These are phyloP conservation scores for Tylopilus subfusipes DNA, from an alignment of 768 basidiomycete species.

Conservation along the genomic window DNA sequence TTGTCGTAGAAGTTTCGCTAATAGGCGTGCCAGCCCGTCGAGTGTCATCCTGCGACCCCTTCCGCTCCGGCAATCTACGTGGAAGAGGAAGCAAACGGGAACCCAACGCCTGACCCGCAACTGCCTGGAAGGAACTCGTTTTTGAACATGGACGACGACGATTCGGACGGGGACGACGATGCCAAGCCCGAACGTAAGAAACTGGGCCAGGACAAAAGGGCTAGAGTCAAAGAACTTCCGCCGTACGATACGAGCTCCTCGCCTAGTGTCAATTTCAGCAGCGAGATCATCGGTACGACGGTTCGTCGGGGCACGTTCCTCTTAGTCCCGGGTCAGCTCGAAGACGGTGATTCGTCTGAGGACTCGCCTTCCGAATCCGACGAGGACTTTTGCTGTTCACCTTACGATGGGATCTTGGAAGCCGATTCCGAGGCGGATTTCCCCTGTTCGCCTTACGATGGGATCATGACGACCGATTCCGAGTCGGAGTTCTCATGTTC, in stretches of 20 bases:
- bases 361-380: not conserved
- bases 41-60: slow-evolving; percentile 13
- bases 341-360: not conserved
- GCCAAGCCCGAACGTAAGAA: not conserved
- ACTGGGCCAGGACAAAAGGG: not conserved
- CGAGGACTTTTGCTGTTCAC: not conserved
- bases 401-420: not conserved
- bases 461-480: not conserved
- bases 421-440: not conserved
- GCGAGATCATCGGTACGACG: slow-evolving; percentile 14
- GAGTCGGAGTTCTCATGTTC: not conserved
- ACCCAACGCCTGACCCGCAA: not conserved
- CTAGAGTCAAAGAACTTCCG: not conserved
- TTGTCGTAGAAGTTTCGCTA: not conserved
- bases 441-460: not conserved
- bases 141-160: slow-evolving; percentile 10
- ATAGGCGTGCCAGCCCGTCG: slow-evolving; percentile 6
- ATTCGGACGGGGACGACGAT: not conserved
- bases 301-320: slow-evolving; percentile 11
- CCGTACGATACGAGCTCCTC: slow-evolving; percentile 13
- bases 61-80: slow-evolving; percentile 17
- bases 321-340: not conserved
- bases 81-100: slow-evolving; percentile 15
- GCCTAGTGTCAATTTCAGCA: slow-evolving; percentile 8
- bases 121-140: slow-evolving; percentile 13